Conservation (phyloP, 139 green algal species). For the Spirogloea muscicola region DNA sequence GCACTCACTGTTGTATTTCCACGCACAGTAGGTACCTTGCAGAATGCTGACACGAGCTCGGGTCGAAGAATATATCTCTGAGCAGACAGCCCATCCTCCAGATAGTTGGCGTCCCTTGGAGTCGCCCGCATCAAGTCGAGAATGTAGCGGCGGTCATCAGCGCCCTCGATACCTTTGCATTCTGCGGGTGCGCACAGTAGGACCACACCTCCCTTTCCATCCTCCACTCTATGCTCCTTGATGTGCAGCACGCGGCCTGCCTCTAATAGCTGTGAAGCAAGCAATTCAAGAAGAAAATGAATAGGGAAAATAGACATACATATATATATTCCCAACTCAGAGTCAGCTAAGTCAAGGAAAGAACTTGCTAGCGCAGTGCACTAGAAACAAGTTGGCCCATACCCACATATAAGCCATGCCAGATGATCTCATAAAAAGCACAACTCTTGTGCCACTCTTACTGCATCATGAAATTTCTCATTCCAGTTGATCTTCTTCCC, state of each 20-base stretch:
- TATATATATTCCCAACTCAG: no score
- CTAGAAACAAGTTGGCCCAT: no score
- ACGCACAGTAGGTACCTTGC: constrained; percentile 20
- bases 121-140: constrained; percentile 42
- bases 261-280: constrained; percentile 29
- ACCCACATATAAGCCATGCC: no score
- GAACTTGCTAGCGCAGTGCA: no score
- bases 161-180: no score
- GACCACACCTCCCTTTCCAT: constrained; percentile 29
- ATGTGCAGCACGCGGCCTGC: constrained; percentile 33
- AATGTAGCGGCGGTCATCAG: no score
- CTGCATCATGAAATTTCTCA: constrained; percentile 45
- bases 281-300: no score
- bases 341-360: no score
- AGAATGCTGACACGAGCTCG: constrained; percentile 40
- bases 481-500: constrained; percentile 41
- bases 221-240: constrained; percentile 40
- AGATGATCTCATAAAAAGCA: no score
- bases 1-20: no score
- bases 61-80: constrained; percentile 26
- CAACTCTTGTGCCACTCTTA: no score
- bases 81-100: not conserved
- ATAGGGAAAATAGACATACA: no score
- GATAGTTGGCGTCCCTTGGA: constrained; percentile 42
- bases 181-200: constrained; percentile 29